Base-by-base conservation (phyloP, 306 rosid species). In the Myrica gale region DNA sequence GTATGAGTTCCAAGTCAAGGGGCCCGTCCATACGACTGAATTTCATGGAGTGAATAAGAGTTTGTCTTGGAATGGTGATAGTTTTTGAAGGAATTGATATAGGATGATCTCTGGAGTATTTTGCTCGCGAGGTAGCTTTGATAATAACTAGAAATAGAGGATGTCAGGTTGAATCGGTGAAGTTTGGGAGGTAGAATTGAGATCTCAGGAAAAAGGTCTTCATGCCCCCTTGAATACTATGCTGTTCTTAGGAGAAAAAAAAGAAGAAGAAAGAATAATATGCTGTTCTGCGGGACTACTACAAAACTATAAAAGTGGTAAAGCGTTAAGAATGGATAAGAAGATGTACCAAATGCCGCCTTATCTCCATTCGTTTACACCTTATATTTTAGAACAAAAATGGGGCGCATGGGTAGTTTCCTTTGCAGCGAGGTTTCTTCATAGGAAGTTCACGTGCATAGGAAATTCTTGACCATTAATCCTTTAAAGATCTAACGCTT, bases 161-260 rank as follows among this genome's bases (percentile, higher is more conserved):
- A 11, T 41, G n/a, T 54, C 87, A 54, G n/a, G 76, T 20, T 2
- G 82, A 68, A 75, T 68, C 73, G 61, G 81, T 58, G 41, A 81
- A 53, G 71, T 39, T 68, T 16, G 82, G 82, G 61, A 74, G 80
- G 63, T 66, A 58, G 41, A 82, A 70, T n/a, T 81, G 82, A 74
- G 89, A 57, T 79, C 84, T 90, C 78, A 88, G 19, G 26, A 81
- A 58, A 3, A 82, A 67, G 74, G 58, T 85, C 60, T 72, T 83
- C 93, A 88, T 82, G 50, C 13, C 41, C 13, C 41, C 63, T 50
- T 16, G 76, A 56, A 42, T 50, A 1, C 5, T 53, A 8, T 16
- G 12, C 19, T 20, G 9, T 15, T 13, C 2, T 55, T n/a, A n/a
- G n/a, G n/a, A n/a, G n/a, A n/a, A n/a, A n/a, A n/a, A n/a, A n/a